phyloP scores from a whole-genome alignment of 805 yeast species.

The Candida ulmi region DNA sequence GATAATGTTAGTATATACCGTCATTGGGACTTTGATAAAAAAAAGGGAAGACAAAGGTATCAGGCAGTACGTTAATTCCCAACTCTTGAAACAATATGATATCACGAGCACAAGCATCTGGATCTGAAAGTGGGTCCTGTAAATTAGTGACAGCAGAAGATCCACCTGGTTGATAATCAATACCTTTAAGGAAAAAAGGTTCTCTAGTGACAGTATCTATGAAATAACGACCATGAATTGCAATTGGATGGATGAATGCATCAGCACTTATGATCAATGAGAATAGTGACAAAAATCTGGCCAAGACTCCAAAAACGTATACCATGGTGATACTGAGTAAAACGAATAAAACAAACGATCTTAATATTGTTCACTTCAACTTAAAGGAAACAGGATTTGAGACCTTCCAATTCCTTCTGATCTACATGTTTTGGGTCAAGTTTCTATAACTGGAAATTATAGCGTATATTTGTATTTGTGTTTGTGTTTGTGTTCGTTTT shows the following conservation, averaged over 20 bases:
- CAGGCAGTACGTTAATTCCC: conserved; percentile 58
- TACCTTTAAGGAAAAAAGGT: conserved; percentile 79
- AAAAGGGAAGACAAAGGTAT: conserved; percentile 56
- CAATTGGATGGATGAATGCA: conserved; percentile 57
- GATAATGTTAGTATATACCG: conserved; percentile 47
- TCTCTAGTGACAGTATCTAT: conserved; percentile 67
- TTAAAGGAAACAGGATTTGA: no score
- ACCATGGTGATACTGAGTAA: no score
- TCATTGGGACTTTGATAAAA: conserved; percentile 44
- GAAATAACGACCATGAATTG: conserved; percentile 64
- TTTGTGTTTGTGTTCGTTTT: no score
- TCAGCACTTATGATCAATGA: background rate
- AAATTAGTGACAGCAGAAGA: conserved; percentile 60
- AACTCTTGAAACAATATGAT: conserved; percentile 72
- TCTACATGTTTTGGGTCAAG: no score
- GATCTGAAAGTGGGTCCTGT: conserved; percentile 74
- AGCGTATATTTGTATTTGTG: no score
- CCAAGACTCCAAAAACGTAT: background rate
- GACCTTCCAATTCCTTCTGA: no score
- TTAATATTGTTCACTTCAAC: no score
- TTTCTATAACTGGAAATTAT: no score
- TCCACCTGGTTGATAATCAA: conserved; percentile 96
- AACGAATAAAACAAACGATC: no score
- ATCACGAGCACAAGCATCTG: conserved; percentile 73
- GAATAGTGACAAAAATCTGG: background rate